Conservation (phyloP, 1,284 basidiomycete genomes). For the Coniophora puteana region DNA sequence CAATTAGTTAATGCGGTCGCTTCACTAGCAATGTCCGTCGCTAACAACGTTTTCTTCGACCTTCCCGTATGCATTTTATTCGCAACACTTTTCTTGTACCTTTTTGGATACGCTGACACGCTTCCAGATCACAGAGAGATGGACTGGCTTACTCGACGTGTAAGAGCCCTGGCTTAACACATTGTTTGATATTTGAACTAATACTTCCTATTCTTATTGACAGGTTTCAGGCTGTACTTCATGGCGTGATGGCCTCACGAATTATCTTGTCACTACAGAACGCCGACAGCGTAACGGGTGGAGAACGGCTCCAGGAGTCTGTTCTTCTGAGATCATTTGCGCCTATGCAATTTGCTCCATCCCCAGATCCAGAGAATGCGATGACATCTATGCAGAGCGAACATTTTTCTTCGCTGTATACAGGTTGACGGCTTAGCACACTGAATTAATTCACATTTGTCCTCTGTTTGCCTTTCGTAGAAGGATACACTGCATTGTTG, state of each 20-base stretch:
- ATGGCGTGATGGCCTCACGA: conserved; percentile 8
- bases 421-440: neutral
- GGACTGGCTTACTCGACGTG: conserved; percentile 4
- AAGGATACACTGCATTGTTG: no score
- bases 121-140: neutral
- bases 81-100: no score
- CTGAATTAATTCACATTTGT: no score
- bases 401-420: no score
- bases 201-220: no score
- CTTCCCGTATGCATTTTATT: conserved; percentile 1
- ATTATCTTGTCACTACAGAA: conserved; percentile 5
- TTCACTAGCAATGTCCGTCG: conserved; percentile 3
- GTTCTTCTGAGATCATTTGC: no score
- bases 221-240: conserved; percentile 7
- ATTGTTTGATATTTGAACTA: no score
- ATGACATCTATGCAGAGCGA: neutral
- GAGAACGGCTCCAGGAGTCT: neutral
- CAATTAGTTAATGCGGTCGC: neutral
- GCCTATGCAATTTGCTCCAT: neutral
- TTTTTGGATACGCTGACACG: no score
- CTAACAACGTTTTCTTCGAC: conserved; percentile 3
- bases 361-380: neutral
- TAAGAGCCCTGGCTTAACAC: no score
- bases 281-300: neutral
- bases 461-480: no score